Percentiles rank a stretch among this genome's conserved stretches.
Evolutionary conservation across 2,329 filamentous ascomycete genomes (phyloP).

Genomic region (Cladobotryum protrusum): DNA sequence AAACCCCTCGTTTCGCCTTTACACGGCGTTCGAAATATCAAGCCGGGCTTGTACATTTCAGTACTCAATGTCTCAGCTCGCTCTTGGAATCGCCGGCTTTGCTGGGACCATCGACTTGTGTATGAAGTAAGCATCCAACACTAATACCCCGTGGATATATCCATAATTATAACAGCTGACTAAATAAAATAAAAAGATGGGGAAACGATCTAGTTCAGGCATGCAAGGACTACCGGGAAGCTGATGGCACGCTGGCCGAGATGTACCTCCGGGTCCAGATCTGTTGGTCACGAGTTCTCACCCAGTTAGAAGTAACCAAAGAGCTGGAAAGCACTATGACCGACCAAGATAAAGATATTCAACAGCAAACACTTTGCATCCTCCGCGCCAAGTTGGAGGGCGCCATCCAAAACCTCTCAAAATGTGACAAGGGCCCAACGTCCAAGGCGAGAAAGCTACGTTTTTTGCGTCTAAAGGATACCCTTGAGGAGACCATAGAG

Average conservation of each 20-base stretch:
- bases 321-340: conserved; percentile 14
- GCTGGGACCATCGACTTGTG: too few species aligned
- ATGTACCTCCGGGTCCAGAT: conserved; percentile 15
- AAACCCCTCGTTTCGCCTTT: too few species aligned
- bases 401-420: conserved; percentile 9
- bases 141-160: too few species aligned
- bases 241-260: conserved; percentile 10
- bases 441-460: conserved; percentile 5
- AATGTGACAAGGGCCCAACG: not conserved
- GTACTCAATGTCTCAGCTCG: too few species aligned
- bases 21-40: too few species aligned
- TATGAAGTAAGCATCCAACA: too few species aligned
- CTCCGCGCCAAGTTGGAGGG: conserved; percentile 15
- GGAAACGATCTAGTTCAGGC: conserved; percentile 6
- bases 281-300: conserved; percentile 14
- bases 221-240: conserved; percentile 7
- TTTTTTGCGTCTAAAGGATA: conserved; percentile 1
- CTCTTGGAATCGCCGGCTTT: too few species aligned
- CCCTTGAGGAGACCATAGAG: conserved; percentile 6
- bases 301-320: conserved; percentile 16
- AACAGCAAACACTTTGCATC: conserved; percentile 13
- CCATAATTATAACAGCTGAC: too few species aligned
- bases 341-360: conserved; percentile 15
- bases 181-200: not conserved
- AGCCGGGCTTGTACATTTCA: too few species aligned